Conservation (phyloP, 257 asterid genomes). For the Jaltomata sinuosa region DNA sequence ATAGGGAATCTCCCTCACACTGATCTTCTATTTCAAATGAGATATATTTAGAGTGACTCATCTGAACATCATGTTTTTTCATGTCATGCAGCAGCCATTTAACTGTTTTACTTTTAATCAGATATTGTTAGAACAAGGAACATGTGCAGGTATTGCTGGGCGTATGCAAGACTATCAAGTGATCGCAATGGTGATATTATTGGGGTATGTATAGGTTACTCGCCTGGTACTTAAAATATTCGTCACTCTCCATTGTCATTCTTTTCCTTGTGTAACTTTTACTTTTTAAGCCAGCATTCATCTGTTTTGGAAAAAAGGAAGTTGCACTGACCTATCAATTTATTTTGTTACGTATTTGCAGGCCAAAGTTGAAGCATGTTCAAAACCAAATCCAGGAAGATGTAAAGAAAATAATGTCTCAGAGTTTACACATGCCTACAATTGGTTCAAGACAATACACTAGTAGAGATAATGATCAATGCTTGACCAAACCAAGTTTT, state of each 20-base stretch:
- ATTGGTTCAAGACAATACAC: constrained; percentile 13
- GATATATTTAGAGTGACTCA: background rate
- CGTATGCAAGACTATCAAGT: constrained; percentile 77
- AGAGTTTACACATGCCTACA: constrained; percentile 54
- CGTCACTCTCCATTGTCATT: background rate
- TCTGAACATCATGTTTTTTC: constrained; percentile 1
- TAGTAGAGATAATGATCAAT: constrained; percentile 1
- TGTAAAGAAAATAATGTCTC: constrained; percentile 79
- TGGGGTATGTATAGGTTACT: constrained; percentile 46
- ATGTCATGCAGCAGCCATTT: constrained; percentile 4
- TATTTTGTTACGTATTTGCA: constrained; percentile 10
- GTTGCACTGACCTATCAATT: background rate
- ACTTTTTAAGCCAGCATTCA: background rate
- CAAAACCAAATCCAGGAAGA: constrained; percentile 67
- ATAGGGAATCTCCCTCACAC: background rate
- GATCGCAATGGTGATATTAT: constrained; percentile 69
- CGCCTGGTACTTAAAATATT: background rate
- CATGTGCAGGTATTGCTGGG: constrained; percentile 37
- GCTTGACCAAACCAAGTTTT: constrained; percentile 42
- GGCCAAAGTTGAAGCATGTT: constrained; percentile 75
- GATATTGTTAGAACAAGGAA: constrained; percentile 64
- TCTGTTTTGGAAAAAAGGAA: background rate
- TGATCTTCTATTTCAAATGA: background rate
- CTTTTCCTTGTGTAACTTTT: background rate
- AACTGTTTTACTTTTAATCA: constrained; percentile 13